Percentiles rank a stretch among this genome's conserved stretches.
Conservation (phyloP, 2,329 filamentous ascomycete genomes). For the Rugonectria rugulosa region DNA sequence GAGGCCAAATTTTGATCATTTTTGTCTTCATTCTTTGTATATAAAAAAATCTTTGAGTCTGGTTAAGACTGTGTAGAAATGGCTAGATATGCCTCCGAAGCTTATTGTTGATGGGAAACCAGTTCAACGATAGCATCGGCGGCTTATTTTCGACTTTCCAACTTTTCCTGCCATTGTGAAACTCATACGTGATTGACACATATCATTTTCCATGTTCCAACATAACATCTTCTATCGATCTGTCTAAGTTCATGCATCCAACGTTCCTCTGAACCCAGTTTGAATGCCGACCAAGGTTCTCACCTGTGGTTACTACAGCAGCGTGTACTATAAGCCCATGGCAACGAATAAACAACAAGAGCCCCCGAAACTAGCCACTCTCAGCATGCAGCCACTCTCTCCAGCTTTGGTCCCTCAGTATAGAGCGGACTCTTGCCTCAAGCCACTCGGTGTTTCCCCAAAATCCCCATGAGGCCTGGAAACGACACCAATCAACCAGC, state of each 20-base stretch:
- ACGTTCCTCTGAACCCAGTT: too few relatives aligned
- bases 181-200: too few relatives aligned
- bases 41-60: slow-evolving; percentile 8
- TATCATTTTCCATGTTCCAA: too few relatives aligned
- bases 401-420: slow-evolving; percentile 56
- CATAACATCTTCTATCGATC: too few relatives aligned
- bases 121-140: too few relatives aligned
- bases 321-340: too few relatives aligned
- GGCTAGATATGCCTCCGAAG: not conserved
- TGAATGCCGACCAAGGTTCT: too few relatives aligned
- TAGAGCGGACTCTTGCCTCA: slow-evolving; percentile 59
- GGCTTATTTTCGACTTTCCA: not conserved
- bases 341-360: too few relatives aligned
- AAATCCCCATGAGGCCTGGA: slow-evolving; percentile 68
- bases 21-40: slow-evolving; percentile 14
- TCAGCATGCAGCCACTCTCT: slow-evolving; percentile 50
- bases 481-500: slow-evolving; percentile 71
- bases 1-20: not conserved
- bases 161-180: too few relatives aligned
- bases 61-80: not conserved
- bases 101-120: too few relatives aligned
- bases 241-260: too few relatives aligned
- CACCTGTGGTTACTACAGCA: too few relatives aligned
- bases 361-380: not conserved
- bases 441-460: slow-evolving; percentile 68